Evolutionary conservation across 441 rosid species (phyloP).

Genomic region (Dalechampia spathulata): DNA sequence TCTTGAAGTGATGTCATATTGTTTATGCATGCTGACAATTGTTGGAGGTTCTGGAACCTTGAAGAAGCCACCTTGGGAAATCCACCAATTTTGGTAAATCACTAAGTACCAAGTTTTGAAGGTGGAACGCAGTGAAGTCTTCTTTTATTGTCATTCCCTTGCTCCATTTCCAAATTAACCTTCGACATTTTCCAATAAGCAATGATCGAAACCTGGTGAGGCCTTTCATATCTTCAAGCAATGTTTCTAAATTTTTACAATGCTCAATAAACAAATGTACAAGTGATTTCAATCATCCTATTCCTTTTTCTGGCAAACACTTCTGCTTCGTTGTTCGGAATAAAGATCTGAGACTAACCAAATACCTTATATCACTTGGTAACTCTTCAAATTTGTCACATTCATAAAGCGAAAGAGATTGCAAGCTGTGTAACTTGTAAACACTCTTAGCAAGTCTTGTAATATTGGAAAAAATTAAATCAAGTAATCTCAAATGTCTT

Average conservation of each 20-base stretch:
- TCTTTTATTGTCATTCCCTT: neutral
- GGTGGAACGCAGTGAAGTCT: neutral
- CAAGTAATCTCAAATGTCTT: neutral
- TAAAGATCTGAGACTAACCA: neutral
- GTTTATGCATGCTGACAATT: neutral
- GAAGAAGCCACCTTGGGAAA: conserved; percentile 1
- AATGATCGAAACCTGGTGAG: neutral
- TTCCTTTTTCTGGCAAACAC: neutral
- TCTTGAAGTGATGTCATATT: neutral
- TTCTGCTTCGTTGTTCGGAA: neutral
- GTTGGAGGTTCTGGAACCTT: neutral
- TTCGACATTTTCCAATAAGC: neutral
- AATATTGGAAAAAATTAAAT: neutral
- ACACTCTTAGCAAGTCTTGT: neutral
- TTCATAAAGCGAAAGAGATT: neutral
- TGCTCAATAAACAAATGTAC: neutral
- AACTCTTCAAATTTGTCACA: neutral
- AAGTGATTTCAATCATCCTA: neutral
- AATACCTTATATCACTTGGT: neutral
- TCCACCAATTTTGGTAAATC: neutral
- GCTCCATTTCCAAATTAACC: neutral
- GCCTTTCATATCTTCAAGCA: neutral
- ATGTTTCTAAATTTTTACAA: neutral
- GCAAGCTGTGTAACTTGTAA: neutral
- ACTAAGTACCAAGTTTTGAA: neutral